phyloP scores from a whole-genome alignment of 225 moss, liverwort and hornwort genomes.

The Lunularia cruciata region DNA sequence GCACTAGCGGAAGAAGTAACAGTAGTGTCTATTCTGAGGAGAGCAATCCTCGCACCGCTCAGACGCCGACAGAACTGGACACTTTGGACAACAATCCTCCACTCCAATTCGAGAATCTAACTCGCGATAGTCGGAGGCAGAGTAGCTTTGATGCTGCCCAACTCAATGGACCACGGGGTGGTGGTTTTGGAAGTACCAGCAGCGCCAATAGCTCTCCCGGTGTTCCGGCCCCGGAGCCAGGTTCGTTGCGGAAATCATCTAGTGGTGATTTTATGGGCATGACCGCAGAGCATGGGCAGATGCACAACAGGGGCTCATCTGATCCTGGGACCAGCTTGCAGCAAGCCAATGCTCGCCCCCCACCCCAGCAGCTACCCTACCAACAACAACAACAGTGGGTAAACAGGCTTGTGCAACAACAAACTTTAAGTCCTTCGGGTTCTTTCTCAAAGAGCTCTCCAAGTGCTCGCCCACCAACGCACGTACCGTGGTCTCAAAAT shows the following conservation, averaged over 20 bases:
- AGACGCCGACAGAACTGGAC: conserved; percentile 14
- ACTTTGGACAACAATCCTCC: conserved; percentile 13
- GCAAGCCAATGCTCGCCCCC: background rate
- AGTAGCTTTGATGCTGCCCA: too few relatives aligned
- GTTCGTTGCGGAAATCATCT: conserved; percentile 24
- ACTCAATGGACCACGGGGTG: conserved; percentile 38
- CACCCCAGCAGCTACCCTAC: background rate
- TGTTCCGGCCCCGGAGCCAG: background rate
- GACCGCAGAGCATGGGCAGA: background rate
- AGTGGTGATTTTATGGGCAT: conserved; percentile 25
- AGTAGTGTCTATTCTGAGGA: conserved; percentile 30
- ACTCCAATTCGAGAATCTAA: conserved; percentile 5
- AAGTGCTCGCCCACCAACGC: conserved; percentile 2
- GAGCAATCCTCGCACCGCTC: conserved; percentile 4
- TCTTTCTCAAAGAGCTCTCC: background rate
- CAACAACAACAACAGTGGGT: conserved; percentile 22
- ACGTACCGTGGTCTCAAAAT: conserved; percentile 22
- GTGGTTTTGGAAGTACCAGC: background rate
- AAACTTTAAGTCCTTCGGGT: background rate
- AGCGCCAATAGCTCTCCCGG: background rate
- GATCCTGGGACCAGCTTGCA: conserved; percentile 16
- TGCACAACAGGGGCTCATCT: conserved; percentile 14
- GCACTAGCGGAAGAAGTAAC: conserved; percentile 16
- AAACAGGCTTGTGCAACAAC: conserved; percentile 19
- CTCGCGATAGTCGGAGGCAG: conserved; percentile 4